Percentiles rank a stretch among this genome's conserved stretches.
phyloP scores from a whole-genome alignment of 176 grass and related monocot species.

The Rhynchospora breviuscula region DNA sequence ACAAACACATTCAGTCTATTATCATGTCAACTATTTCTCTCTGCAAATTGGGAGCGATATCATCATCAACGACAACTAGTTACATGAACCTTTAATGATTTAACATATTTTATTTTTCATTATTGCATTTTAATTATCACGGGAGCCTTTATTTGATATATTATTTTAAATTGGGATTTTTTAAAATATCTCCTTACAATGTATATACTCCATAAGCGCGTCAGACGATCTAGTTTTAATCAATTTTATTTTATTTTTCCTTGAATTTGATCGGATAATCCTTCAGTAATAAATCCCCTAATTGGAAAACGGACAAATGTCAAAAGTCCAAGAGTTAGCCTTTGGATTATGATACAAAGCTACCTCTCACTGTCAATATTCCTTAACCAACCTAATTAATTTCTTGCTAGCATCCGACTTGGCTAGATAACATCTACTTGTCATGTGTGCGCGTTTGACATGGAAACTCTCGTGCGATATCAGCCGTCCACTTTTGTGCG shows the following conservation, averaged over 20 bases:
- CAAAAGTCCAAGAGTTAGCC: not conserved
- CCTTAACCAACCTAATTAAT: not conserved
- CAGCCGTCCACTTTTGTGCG: not conserved
- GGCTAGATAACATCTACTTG: not conserved
- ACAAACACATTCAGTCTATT: not conserved
- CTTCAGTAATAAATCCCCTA: not conserved
- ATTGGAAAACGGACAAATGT: not conserved
- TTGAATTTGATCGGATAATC: not conserved
- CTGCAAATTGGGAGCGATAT: not conserved
- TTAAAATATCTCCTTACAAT: not conserved
- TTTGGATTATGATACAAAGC: constrained; percentile 13
- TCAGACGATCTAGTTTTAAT: not conserved
- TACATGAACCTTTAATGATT: not conserved
- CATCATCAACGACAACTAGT: not conserved
- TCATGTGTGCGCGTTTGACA: not conserved
- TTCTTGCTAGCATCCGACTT: not conserved
- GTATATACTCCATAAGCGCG: not conserved
- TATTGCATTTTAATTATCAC: not conserved
- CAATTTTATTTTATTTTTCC: not conserved
- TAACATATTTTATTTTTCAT: not conserved
- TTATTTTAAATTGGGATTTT: not conserved
- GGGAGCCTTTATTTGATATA: not conserved
- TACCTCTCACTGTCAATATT: not conserved
- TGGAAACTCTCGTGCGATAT: not conserved
- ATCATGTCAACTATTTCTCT: not conserved